Evolutionary conservation across 176 grass and related monocot species (phyloP), one percentile per base, ranked within the genome.

Genomic region (Hyparrhenia diplandra): DNA sequence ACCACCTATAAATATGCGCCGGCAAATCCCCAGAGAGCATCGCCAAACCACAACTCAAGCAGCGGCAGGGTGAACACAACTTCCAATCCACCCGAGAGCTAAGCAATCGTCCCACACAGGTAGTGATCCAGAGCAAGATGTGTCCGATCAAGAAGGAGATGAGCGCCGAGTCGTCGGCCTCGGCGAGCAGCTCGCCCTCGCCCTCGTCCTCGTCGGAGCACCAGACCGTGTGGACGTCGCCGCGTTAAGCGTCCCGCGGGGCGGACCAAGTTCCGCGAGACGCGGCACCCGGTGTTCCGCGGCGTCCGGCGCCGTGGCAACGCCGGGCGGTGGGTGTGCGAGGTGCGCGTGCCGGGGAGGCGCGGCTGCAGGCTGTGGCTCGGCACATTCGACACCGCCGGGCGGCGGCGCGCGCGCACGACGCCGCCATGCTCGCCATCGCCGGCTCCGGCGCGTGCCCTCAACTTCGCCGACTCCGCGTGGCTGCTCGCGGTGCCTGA

Each of bases 381-480:
- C 20, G 92, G 94, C 8, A 94, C 94, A 1, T 97, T 90, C 80
- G 66, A 77, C 51, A 90, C 83, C 52, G 92, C 89, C 46, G 92
- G 74, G 29, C 31, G 13, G 91, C 91, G 0, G 88, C 91, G 3
- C 52, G 85, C 18, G 91, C 83, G 0, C 85, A 90, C 77, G 91
- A 90, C 49, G 83, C 87, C 5, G 91, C 91, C 8, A 65, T 73
- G 27, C 84, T 94, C 74, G 78, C 69, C 78, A 18, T 94, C 11
- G 37, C 45, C 46, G 46, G 78, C 13, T 8, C 64, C 0, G 64
- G 64, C 31, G 31, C 64, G 1, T 80, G 78, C 63, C 76, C 64
- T 80, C 64, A 80, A 80, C 64, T 80, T 80, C 78, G 46, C 78
- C 21, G 78, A 80, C 46, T 80, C 78, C 1, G 64, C 78, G 1